phyloP scores from a whole-genome alignment of 805 yeast genomes.

The Wickerhamomyces canadensis region DNA sequence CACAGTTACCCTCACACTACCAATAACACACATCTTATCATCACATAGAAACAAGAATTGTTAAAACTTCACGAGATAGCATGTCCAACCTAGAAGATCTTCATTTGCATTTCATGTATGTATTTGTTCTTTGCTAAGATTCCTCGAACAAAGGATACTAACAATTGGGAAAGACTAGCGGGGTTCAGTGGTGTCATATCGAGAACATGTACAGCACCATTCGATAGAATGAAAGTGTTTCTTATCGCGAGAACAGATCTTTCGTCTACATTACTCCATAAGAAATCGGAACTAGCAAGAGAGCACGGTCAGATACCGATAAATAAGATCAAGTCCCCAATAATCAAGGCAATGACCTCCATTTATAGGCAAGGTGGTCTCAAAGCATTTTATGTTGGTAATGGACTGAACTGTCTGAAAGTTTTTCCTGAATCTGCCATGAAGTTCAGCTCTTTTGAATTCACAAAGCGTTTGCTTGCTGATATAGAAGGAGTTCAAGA shows the following conservation, averaged over 20 bases:
- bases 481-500: constrained; percentile 70
- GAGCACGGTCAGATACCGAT: constrained; percentile 32
- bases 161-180: too few species aligned
- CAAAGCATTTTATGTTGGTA: constrained; percentile 87
- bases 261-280: constrained; percentile 60
- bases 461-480: constrained; percentile 72
- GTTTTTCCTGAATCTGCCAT: constrained; percentile 97
- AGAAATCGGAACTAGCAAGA: constrained; percentile 43
- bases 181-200: constrained; percentile 95
- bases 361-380: constrained; percentile 87
- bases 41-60: too few species aligned
- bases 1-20: too few species aligned
- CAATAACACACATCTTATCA: too few species aligned
- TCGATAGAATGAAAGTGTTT: constrained; percentile 91
- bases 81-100: neutral
- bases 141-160: neutral
- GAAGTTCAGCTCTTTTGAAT: constrained; percentile 93
- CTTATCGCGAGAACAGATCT: constrained; percentile 86
- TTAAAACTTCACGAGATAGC: too few species aligned
- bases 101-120: constrained; percentile 1
- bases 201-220: constrained; percentile 95
- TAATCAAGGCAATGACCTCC: constrained; percentile 73
- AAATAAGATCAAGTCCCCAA: constrained; percentile 59
- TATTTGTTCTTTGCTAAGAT: neutral
- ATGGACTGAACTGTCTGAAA: constrained; percentile 87